phyloP scores from a whole-genome alignment of 441 rosid genomes.

The Pelargonium fulgidum region DNA sequence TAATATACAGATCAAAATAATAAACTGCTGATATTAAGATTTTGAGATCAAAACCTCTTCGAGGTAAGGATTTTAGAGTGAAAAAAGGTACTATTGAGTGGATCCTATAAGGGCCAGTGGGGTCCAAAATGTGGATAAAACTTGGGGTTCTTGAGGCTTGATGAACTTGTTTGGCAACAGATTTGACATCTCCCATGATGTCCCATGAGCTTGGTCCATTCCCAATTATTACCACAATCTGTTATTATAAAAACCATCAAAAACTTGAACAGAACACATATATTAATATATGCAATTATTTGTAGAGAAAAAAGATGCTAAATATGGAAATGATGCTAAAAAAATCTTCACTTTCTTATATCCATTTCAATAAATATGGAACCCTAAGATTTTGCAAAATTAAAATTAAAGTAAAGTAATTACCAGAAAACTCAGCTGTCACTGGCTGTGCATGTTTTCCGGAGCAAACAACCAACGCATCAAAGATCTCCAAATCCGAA shows the following conservation, averaged over 20 bases:
- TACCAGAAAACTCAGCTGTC: not conserved
- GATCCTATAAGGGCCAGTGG: not conserved
- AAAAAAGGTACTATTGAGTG: not conserved
- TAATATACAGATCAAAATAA: no score
- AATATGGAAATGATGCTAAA: no score
- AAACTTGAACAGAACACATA: not conserved
- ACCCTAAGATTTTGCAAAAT: not conserved
- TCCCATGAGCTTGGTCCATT: not conserved
- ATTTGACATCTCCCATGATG: not conserved
- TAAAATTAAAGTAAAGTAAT: not conserved
- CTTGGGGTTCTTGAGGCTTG: not conserved
- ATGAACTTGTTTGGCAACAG: not conserved
- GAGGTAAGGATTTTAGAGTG: not conserved
- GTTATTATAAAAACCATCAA: not conserved
- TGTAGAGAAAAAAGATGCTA: not conserved
- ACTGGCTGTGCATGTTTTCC: not conserved
- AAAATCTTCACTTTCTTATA: not conserved
- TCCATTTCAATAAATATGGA: not conserved
- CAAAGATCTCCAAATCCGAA: not conserved
- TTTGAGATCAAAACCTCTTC: no score
- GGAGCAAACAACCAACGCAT: not conserved
- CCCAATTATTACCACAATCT: not conserved
- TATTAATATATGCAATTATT: no score
- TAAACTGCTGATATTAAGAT: no score
- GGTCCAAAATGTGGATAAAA: not conserved